These are phyloP conservation scores for Massariosphaeria phaeospora DNA, from an alignment of 495 filamentous ascomycete genomes.

Conservation along the genomic window DNA sequence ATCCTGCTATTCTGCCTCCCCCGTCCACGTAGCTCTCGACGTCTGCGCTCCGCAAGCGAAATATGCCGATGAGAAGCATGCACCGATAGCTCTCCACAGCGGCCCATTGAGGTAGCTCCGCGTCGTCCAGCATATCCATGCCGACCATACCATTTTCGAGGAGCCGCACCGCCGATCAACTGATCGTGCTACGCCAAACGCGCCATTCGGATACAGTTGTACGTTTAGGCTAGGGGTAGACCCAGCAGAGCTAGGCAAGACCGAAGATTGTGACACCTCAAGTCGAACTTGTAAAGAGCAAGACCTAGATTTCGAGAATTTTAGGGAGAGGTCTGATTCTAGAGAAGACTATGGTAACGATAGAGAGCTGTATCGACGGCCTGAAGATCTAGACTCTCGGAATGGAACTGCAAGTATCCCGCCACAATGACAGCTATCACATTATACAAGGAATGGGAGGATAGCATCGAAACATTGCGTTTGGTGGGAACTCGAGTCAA, in stretches of 20 bases:
- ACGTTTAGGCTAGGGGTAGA: constrained; percentile 17
- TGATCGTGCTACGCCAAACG: background rate
- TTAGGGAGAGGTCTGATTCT: constrained; percentile 21
- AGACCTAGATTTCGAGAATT: constrained; percentile 29
- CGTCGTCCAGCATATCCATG: constrained; percentile 64
- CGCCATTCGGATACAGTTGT: constrained; percentile 3
- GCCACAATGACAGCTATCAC: background rate
- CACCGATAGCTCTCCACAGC: constrained; percentile 79
- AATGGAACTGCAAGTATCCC: too few relatives aligned
- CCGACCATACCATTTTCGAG: constrained; percentile 3
- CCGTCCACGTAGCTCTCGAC: constrained; percentile 8
- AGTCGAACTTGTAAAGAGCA: constrained; percentile 24
- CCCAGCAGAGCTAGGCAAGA: constrained; percentile 7
- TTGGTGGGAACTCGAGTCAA: too few relatives aligned
- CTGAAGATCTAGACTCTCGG: constrained; percentile 16
- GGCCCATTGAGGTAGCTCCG: constrained; percentile 81
- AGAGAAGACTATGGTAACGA: constrained; percentile 24
- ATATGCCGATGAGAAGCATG: constrained; percentile 55
- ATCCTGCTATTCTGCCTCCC: constrained; percentile 24
- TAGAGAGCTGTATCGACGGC: constrained; percentile 24
- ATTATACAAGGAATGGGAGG: too few relatives aligned
- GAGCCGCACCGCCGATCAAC: constrained; percentile 1
- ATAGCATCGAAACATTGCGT: too few relatives aligned
- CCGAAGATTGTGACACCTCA: background rate
- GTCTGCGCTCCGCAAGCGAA: constrained; percentile 24